Evolutionary conservation across 768 basidiomycete species (phyloP).

Genomic region (Tulasnella sp.): DNA sequence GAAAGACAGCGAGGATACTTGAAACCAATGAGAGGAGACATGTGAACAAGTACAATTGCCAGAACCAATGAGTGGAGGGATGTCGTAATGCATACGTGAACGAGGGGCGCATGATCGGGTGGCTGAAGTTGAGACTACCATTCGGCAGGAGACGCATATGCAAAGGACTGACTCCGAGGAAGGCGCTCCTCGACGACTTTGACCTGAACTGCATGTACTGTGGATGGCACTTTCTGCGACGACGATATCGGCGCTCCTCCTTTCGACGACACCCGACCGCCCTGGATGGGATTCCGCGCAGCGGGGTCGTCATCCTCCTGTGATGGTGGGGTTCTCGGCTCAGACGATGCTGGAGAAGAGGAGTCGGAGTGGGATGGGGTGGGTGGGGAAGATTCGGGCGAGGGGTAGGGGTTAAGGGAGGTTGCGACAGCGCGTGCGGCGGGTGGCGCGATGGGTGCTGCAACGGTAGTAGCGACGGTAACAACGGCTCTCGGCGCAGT

Average conservation of each 20-base stretch:
- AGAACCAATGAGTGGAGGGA: not conserved
- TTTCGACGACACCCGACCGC: not conserved
- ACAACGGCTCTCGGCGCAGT: no score
- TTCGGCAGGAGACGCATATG: constrained; percentile 47
- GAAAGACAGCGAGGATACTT: not conserved
- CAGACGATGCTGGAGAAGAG: constrained; percentile 16
- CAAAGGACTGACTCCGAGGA: constrained; percentile 32
- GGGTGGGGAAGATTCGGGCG: constrained; percentile 13
- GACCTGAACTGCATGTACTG: constrained; percentile 2
- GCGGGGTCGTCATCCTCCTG: constrained; percentile 3
- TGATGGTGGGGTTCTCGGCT: constrained; percentile 17
- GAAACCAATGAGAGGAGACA: not conserved
- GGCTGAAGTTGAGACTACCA: no score
- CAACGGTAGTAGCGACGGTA: not conserved
- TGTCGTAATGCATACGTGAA: not conserved
- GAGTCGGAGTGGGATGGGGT: constrained; percentile 18
- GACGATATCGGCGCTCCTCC: not conserved
- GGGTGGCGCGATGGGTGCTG: not conserved
- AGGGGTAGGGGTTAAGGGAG: constrained; percentile 13
- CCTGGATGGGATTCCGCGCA: not conserved
- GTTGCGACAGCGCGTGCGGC: not conserved
- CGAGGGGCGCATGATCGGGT: constrained; percentile 39
- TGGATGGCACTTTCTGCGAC: not conserved
- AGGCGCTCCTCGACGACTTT: not conserved
- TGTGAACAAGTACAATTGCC: not conserved